Conservation (phyloP, 1,284 basidiomycete species). For the Vanrija humicola region DNA sequence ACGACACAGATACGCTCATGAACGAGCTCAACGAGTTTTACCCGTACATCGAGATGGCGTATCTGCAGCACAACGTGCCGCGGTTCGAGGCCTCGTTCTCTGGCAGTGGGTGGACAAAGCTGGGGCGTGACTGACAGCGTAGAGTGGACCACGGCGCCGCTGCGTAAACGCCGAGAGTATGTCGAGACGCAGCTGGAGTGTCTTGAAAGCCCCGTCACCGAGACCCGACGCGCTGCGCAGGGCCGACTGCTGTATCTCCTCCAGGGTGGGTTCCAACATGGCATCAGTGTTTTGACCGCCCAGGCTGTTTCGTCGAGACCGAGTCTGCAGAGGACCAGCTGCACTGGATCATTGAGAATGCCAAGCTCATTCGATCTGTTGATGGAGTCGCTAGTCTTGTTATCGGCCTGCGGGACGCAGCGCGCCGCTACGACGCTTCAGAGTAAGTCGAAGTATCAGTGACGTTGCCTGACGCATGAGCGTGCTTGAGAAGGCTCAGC, state of each 20-base stretch:
- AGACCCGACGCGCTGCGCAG: slow-evolving; percentile 79
- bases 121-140: background rate
- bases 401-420: slow-evolving; percentile 84
- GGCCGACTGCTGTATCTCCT: slow-evolving; percentile 80
- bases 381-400: slow-evolving; percentile 82
- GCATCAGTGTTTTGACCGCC: background rate
- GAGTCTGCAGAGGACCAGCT: slow-evolving; percentile 88
- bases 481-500: slow-evolving; percentile 3
- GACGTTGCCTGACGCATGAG: background rate
- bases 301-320: slow-evolving; percentile 89
- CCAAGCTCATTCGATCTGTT: slow-evolving; percentile 74
- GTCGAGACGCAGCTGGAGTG: slow-evolving; percentile 76
- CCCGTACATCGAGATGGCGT: slow-evolving; percentile 91
- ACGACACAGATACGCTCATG: slow-evolving; percentile 91
- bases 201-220: slow-evolving; percentile 77
- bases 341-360: slow-evolving; percentile 93
- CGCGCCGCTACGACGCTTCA: slow-evolving; percentile 64
- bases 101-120: slow-evolving; percentile 55
- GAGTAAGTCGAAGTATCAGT: slow-evolving; percentile 20
- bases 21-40: slow-evolving; percentile 98
- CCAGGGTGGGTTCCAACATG: slow-evolving; percentile 61
- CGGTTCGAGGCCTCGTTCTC: slow-evolving; percentile 80
- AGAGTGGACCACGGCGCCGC: slow-evolving; percentile 74
- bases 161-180: slow-evolving; percentile 60
- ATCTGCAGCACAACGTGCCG: slow-evolving; percentile 79